Base-by-base conservation (phyloP, 2,329 filamentous ascomycete species). In the Diaporthe caulivora region DNA sequence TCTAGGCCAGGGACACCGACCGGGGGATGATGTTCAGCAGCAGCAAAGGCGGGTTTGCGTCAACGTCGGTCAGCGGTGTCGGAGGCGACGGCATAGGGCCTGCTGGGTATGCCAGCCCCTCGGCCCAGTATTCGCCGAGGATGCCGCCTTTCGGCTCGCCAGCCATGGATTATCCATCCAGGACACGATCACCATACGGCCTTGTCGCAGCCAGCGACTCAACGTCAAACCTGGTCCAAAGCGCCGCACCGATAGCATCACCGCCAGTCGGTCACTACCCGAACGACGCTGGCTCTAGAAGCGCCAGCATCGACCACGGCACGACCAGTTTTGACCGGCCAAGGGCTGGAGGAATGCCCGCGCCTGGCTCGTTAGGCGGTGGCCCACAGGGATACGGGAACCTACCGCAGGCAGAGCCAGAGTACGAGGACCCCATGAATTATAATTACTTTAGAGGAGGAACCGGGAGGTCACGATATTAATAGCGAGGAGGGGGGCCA, bases 341-440 rank as follows among this genome's bases (percentile, higher is more conserved):
- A 78, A 72, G 70, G 37, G 69, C 26, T 18, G 71, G 58, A 21
- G 76, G 71, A 26, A 62, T 75, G 64, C 60, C 76, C 40, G 77
- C 80, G 57, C 82, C 85, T 2, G 85, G 86, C 3, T 84, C 86
- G 1, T 86, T 86, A 6, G 87, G 89, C 24, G 89, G 89, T 70
- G 89, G 90, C 2, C 88, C 89, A 1, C 83, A 85, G 67, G 90
- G 90, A 0, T 92, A 92, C 79, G 90, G 89, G 18, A 87, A 87
- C 34, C 80, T 92, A 70, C 87, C 89, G 0, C 90, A 92, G 78
- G 80, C 82, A 53, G 89, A 91, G 71, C 81, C 83, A 11, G 79
- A 80, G 13, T 79, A 78, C 21, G 79, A 79, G 26, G 87, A 89
- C 54, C 87, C 88, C 11, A 80, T 84, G 76, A 84, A 86, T 74